Conservation (phyloP, 1,284 basidiomycete species). For the Pseudozyma thailandica region DNA sequence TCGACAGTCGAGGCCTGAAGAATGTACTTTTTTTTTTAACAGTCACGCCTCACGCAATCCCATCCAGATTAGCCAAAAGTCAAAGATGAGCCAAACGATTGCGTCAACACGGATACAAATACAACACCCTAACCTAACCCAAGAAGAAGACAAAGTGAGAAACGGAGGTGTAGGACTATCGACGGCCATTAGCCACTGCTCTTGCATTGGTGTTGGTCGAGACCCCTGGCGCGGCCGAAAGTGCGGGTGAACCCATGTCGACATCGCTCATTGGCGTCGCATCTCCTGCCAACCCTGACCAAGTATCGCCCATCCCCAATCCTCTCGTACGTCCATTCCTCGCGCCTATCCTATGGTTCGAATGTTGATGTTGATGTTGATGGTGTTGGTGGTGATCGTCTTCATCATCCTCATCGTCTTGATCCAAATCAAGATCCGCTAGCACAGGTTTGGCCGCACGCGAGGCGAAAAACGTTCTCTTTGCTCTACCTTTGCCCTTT, state of each 20-base stretch:
- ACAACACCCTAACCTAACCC: too few species aligned
- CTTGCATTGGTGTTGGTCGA: too few species aligned
- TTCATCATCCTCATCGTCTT: slow-evolving; percentile 25
- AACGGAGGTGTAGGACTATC: too few species aligned
- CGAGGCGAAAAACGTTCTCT: slow-evolving; percentile 51
- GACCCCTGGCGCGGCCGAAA: slow-evolving; percentile 17
- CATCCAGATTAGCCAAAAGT: neutral
- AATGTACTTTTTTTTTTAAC: too few species aligned
- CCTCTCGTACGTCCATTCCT: slow-evolving; percentile 11
- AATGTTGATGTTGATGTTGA: slow-evolving; percentile 3
- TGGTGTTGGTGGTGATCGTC: slow-evolving; percentile 14
- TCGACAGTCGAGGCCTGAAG: slow-evolving; percentile 17
- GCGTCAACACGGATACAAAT: slow-evolving; percentile 1
- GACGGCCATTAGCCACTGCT: too few species aligned
- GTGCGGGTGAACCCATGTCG: slow-evolving; percentile 41
- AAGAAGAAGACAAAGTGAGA: too few species aligned
- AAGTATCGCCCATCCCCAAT: neutral
- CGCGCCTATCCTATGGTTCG: neutral
- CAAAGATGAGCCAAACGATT: neutral
- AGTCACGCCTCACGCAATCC: too few species aligned
- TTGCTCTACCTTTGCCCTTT: slow-evolving; percentile 40
- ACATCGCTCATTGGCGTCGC: slow-evolving; percentile 39
- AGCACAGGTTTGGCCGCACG: slow-evolving; percentile 45
- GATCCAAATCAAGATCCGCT: slow-evolving; percentile 36
- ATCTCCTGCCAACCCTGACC: slow-evolving; percentile 18